phyloP scores from a whole-genome alignment of 2,329 filamentous ascomycete genomes.

The Stachybotrys elegans region DNA sequence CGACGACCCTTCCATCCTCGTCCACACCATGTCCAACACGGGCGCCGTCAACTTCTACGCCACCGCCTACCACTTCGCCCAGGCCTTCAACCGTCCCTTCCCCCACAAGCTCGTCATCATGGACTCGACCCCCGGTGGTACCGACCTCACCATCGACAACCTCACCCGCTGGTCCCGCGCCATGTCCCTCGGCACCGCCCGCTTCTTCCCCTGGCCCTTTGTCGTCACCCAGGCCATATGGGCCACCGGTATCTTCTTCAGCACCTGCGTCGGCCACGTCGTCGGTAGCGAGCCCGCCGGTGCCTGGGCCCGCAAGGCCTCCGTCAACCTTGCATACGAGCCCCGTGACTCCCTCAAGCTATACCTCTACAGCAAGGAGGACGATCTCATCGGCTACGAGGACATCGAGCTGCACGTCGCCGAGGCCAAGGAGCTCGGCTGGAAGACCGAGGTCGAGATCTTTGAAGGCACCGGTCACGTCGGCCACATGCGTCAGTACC shows the following conservation, averaged over 20 bases:
- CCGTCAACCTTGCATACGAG: slow-evolving; percentile 31
- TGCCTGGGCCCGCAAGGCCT: slow-evolving; percentile 28
- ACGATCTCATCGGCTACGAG: slow-evolving; percentile 49
- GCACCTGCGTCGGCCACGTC: slow-evolving; percentile 27
- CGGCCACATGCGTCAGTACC: slow-evolving; percentile 53
- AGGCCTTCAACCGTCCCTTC: slow-evolving; percentile 30
- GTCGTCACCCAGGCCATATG: slow-evolving; percentile 42
- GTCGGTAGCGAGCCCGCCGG: slow-evolving; percentile 35
- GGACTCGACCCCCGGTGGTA: slow-evolving; percentile 49
- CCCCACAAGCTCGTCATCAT: slow-evolving; percentile 43
- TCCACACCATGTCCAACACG: slow-evolving; percentile 55
- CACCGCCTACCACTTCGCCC: slow-evolving; percentile 40
- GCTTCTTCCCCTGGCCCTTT: slow-evolving; percentile 44
- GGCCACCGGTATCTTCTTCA: slow-evolving; percentile 33
- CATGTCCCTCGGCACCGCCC: slow-evolving; percentile 44
- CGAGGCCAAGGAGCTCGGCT: slow-evolving; percentile 42
- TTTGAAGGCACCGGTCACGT: slow-evolving; percentile 58
- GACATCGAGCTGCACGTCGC: slow-evolving; percentile 52
- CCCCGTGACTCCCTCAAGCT: slow-evolving; percentile 36
- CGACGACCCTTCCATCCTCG: slow-evolving; percentile 31
- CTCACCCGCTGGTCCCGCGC: slow-evolving; percentile 47
- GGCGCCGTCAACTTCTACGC: slow-evolving; percentile 49
- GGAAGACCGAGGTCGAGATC: slow-evolving; percentile 39
- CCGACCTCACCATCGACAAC: slow-evolving; percentile 34
- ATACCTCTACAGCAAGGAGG: slow-evolving; percentile 55